Evolutionary conservation across 2,329 filamentous ascomycete species (phyloP), one percentile per base, ranked within the genome.

Genomic region (Metarhizium album): DNA sequence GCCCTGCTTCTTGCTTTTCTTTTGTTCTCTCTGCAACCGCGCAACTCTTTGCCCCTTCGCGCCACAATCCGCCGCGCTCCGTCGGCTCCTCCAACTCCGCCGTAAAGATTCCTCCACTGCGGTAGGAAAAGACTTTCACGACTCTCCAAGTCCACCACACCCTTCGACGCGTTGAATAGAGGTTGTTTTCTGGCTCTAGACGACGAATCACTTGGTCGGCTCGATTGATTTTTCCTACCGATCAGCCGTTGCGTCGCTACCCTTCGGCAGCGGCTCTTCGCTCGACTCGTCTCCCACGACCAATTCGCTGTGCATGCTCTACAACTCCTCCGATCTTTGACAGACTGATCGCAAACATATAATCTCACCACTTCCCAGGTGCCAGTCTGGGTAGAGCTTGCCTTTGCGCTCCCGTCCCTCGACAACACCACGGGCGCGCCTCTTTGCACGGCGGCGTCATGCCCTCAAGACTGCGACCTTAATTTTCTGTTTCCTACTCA

Each of bases 381-480:
- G 31, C 18, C 40, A 20, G 45, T 20, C 27, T 52, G 37, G 16
- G 45, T 33, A 45, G 24, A 8, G 3, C 6, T 18, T 38, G 49
- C 52, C 47, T 49, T 52, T 45, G 57, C 40, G 48, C 33, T 40
- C 14, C 35, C 24, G 6, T 37, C 13, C 45, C 24, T 31, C 27
- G 37, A 46, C 46, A 50, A 53, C 33, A 47, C 42, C 43, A 29
- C 37, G 20, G 64, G 64, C 64, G 68, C 68, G 67, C 71, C 67
- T 73, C 66, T 61, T 62, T 58, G 61, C 67, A 66, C 37, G 69
- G 71, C 75, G 73, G 70, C 75, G 78, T 78, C 75, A 82, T 82
- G 78, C 74, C 70, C 70, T 67, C 73, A 74, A 72, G 68, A 72
- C 67, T 67, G 66, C 68, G 66, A 67, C 72, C 65, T 68, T 80